Base-by-base conservation (phyloP, 768 basidiomycete species). In the Boletus tomentosulus region DNA sequence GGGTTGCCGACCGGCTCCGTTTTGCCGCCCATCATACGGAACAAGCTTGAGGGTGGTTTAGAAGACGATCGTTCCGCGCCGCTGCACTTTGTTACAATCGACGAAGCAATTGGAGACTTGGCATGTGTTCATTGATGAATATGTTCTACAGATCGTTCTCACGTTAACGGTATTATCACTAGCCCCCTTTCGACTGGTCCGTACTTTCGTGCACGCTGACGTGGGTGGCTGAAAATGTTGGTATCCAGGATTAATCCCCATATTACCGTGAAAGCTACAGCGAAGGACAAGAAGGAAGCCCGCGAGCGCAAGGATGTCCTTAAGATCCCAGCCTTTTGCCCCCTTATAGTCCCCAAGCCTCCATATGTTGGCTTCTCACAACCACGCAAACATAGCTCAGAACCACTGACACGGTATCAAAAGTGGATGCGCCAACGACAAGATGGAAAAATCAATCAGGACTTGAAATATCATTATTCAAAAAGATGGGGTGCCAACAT, bases 121-220 rank as follows among this genome's bases (percentile, higher is more conserved):
- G 87, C 85, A 68, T 49, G 85, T 73, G 11, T 28, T 45, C 38
- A 27, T 55, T 53, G 34, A 46, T 46, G 31, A 37, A 50, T 54
- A 31, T 57, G 44, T 54, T 53, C 39, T 37, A 43, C 44, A 43
- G 34, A 37, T 51, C 38, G 24, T 55, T 46, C 44, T 61, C 24
- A 54, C 24, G 19, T 33, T 48, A 31, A 44, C 27, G 35, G 2
- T 48, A 25, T 56, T 47, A 28, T 45, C 33, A 41, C 38, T 50
- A 88, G 84, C 83, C 83, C 30, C 72, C 69, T 2, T 91, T 87
- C 69, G 86, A 91, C 52, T 91, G 89, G 89, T 82, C 53, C 50
- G 51, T 56, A 24, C 22, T 48, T 42, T 55, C 28, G 11, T 35
- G 13, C 25, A 44, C 33, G 28, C 16, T 41, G 41, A 53, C 8